Base-by-base conservation (phyloP, 345 rosid species). In the Isatis tinctoria region DNA sequence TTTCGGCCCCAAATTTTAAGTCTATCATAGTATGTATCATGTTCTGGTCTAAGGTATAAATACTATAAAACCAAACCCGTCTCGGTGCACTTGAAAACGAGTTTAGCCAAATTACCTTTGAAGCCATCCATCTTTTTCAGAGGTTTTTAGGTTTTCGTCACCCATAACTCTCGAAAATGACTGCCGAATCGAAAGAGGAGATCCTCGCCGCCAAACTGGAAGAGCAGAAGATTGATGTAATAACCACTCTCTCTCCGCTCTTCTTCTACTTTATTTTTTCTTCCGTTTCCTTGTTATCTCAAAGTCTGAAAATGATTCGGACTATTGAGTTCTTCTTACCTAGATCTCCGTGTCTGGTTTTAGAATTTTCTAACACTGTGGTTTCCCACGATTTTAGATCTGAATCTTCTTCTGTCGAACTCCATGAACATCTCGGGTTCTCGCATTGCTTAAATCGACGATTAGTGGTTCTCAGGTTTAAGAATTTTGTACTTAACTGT, bases 121-220 rank as follows among this genome's bases (percentile, higher is more conserved):
- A 48, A 36, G 27, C 11, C 32, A 28, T 66, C 65, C 30, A 43
- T 22, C 48, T 5, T 22, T 14, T 20, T 12, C 2, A 36, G 20
- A 18, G 75, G 69, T 39, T 73, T 62, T 72, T 72, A 72, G 54
- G 76, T 35, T 54, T 62, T 41, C 70, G 54, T 53, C 70, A 52
- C 76, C 26, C 56, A 40, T 63, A 8, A 20, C 17, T n/a, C 60
- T 27, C 68, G 41, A 63, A 63, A 79, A 90, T 90, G 96, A 84
- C 96, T 73, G 85, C 90, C 60, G 83, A 85, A 77, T 67, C 78
- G 18, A 85, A 82, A 63, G 96, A 83, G 78, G 90, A 86, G 77
- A 80, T 84, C 57, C 88, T 85, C 43, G 89, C 89, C 0, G 84
- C 88, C 8, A 87, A 85, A 64, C 83, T 90, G 24, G 92, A 85